phyloP scores from a whole-genome alignment of 352 stramenopile species.

The Phytophthora pseudosyringae region DNA sequence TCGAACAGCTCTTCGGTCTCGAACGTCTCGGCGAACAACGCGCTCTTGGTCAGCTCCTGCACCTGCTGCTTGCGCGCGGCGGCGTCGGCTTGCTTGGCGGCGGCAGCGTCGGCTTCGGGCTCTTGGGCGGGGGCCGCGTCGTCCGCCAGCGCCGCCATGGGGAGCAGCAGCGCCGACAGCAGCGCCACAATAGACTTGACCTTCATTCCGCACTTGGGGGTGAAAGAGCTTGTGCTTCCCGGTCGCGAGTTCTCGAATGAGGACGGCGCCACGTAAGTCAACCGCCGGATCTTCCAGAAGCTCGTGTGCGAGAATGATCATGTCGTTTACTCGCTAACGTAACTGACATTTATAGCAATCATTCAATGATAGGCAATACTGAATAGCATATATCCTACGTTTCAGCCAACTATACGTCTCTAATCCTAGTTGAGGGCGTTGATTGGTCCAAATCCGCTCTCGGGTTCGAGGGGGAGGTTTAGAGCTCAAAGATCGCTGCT shows the following conservation, averaged over 20 bases:
- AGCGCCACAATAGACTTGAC: conserved; percentile 49
- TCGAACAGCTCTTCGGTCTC: conserved; percentile 64
- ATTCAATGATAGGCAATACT: background rate
- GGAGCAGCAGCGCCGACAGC: conserved; percentile 52
- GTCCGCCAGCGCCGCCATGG: conserved; percentile 25
- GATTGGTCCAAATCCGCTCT: conserved; percentile 20
- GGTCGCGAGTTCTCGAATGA: conserved; percentile 24
- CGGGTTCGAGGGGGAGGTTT: conserved; percentile 18
- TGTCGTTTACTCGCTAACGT: background rate
- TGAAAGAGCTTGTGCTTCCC: background rate
- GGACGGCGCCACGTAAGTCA: conserved; percentile 12
- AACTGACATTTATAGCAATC: background rate
- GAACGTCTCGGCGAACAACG: conserved; percentile 84
- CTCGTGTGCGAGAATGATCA: background rate
- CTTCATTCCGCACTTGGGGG: conserved; percentile 53
- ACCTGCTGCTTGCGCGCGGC: conserved; percentile 47
- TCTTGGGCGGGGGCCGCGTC: conserved; percentile 16
- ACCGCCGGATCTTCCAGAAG: conserved; percentile 21
- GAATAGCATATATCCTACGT: background rate
- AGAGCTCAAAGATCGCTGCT: conserved; percentile 39
- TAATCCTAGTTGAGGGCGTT: background rate
- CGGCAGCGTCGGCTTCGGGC: conserved; percentile 15
- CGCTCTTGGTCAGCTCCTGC: conserved; percentile 58
- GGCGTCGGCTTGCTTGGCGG: background rate
- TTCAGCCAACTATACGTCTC: background rate